phyloP scores from a whole-genome alignment of 176 grass and related monocot genomes.

The Guadua angustifolia region DNA sequence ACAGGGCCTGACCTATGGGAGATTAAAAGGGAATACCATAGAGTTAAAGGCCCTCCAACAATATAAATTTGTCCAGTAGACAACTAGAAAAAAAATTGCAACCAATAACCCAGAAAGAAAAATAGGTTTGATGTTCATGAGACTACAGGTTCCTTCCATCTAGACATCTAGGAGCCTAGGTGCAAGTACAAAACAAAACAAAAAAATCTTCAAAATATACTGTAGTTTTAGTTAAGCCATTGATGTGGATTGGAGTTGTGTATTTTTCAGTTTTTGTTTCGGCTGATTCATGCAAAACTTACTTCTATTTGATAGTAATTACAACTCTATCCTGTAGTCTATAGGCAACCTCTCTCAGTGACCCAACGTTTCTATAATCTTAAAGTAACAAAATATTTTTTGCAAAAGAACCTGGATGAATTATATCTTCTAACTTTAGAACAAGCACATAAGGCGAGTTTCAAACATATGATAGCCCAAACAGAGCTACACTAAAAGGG shows the following conservation, averaged over 20 bases:
- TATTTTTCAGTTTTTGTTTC: background rate
- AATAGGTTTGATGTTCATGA: background rate
- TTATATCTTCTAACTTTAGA: slow-evolving; percentile 5
- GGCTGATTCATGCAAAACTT: background rate
- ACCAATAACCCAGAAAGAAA: background rate
- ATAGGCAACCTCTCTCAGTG: background rate
- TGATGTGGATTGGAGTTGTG: background rate
- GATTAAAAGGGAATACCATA: background rate
- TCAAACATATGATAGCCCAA: slow-evolving; percentile 23
- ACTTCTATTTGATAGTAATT: background rate
- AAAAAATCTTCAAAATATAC: background rate
- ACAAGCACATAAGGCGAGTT: background rate
- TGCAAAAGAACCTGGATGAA: background rate
- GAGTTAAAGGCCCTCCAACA: background rate
- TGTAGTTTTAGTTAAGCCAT: background rate
- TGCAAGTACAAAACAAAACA: background rate
- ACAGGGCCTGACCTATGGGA: background rate
- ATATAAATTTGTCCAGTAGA: background rate
- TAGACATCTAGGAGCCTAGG: background rate
- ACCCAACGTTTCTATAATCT: background rate
- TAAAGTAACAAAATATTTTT: background rate
- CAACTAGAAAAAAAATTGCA: background rate
- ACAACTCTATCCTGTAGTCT: slow-evolving; percentile 1
- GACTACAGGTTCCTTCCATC: background rate
- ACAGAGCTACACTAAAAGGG: background rate